Base-by-base conservation (phyloP, 2,329 filamentous ascomycete genomes). In the Hypoxylon sp. region DNA sequence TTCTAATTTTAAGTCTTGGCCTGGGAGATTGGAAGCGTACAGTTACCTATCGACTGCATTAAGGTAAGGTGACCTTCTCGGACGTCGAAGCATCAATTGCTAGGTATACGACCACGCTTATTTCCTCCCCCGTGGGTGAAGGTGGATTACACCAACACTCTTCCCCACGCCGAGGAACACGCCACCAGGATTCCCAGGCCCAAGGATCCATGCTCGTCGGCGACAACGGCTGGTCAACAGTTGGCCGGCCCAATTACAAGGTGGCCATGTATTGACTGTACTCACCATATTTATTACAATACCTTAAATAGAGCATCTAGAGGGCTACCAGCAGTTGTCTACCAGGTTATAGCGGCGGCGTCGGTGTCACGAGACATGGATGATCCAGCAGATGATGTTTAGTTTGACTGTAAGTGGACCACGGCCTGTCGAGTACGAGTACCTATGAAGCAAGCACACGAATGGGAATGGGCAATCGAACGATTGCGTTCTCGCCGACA, bases 101-200 rank as follows among this genome's bases (percentile, higher is more conserved):
- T 48, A 53, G 4, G 4, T 26, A 26, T 26, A 26, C 24, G 24
- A 26, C 24, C 7, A 26, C 24, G 24, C 4, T 7, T 43, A 26
- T 26, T 26, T 26, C 24, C 20, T 28, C 39, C 17, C 30, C 20
- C 49, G 19, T 20, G 39, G 44, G 15, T 26, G 41, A 53, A 15
- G 39, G 43, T 39, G 54, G 55, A 10, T 46, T 49, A 54, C 47
- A 15, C 39, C 19, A 46, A 46, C 54, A 48, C 56, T 30, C n/a
- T 41, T 63, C 47, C 62, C 62, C 62, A 63, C 54, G 41, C 44
- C 50, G 52, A 56, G 50, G 56, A 57, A 61, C 59, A 64, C 55
- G 65, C 56, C 62, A 67, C 48, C 58, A 59, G 55, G 24, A 44
- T 59, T 57, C 19, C 56, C 59, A 56, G 52, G 49, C 47, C 47